A percentile compares a stretch with the other conserved stretches of the same genome.
phyloP scores from a whole-genome alignment of 2,329 filamentous ascomycete species.

The Sordariomycetes sp. region DNA sequence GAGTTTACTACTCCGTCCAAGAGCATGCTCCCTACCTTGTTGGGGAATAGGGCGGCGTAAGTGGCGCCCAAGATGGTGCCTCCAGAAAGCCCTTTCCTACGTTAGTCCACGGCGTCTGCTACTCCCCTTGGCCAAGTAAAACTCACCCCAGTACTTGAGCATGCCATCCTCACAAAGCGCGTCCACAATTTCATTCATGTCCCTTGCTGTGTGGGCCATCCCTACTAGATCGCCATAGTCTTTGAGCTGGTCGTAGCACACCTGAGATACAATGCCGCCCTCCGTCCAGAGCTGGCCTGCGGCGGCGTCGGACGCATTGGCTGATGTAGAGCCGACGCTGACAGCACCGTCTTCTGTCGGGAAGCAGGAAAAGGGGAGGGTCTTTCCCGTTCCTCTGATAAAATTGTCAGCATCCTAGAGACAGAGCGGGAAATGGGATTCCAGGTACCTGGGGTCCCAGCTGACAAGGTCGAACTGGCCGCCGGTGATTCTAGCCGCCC shows the following conservation, averaged over 20 bases:
- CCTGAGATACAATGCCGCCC: constrained; percentile 8
- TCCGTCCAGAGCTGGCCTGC: constrained; percentile 10
- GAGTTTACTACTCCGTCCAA: constrained; percentile 21
- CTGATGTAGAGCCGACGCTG: neutral
- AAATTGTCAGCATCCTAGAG: no score
- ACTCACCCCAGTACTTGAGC: constrained; percentile 20
- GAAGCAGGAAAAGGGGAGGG: constrained; percentile 11
- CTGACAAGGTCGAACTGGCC: constrained; percentile 10
- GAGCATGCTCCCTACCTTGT: constrained; percentile 21
- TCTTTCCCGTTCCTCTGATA: constrained; percentile 9
- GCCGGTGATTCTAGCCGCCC: constrained; percentile 8
- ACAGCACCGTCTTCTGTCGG: neutral
- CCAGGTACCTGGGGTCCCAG: constrained; percentile 8
- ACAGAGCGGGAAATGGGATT: no score
- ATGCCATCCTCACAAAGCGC: constrained; percentile 21
- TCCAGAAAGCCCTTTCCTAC: constrained; percentile 21
- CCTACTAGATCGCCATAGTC: constrained; percentile 14
- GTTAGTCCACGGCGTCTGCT: neutral
- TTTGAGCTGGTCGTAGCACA: constrained; percentile 12
- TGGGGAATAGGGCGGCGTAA: constrained; percentile 25
- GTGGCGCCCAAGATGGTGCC: constrained; percentile 24
- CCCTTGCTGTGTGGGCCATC: constrained; percentile 20
- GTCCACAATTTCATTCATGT: constrained; percentile 23
- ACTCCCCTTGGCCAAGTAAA: no score
- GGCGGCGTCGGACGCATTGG: constrained; percentile 7